These are phyloP conservation scores for Phytophthora fragariae DNA, from an alignment of 352 stramenopile genomes.

Conservation along the genomic window DNA sequence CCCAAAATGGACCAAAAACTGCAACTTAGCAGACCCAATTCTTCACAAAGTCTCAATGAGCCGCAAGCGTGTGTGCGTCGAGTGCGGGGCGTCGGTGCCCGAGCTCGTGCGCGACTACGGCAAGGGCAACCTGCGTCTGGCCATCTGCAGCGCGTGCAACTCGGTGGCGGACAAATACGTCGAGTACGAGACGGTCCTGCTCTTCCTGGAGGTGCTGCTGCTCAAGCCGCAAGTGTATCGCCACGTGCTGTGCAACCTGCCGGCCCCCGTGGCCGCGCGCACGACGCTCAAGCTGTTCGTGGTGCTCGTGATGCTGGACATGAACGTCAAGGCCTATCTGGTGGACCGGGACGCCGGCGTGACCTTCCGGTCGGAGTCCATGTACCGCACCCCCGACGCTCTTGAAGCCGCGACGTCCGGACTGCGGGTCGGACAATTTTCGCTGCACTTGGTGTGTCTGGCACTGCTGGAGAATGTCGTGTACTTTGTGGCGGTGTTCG, in stretches of 20 bases:
- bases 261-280: slow-evolving; percentile 48
- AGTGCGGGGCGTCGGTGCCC: slow-evolving; percentile 70
- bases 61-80: slow-evolving; percentile 65
- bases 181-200: slow-evolving; percentile 86
- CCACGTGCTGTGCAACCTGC: slow-evolving; percentile 86
- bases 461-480: slow-evolving; percentile 77
- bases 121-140: slow-evolving; percentile 85
- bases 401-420: slow-evolving; percentile 53
- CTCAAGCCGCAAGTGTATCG: slow-evolving; percentile 88
- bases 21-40: too few relatives aligned
- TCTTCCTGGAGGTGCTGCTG: slow-evolving; percentile 88
- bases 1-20: too few relatives aligned
- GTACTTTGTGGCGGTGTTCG: slow-evolving; percentile 62
- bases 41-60: too few relatives aligned
- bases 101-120: slow-evolving; percentile 85
- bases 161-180: slow-evolving; percentile 88
- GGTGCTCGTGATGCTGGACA: slow-evolving; percentile 85
- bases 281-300: slow-evolving; percentile 80
- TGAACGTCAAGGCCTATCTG: slow-evolving; percentile 89
- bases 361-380: slow-evolving; percentile 61
- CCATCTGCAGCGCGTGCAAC: slow-evolving; percentile 76
- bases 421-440: slow-evolving; percentile 76
- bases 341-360: slow-evolving; percentile 73
- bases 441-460: slow-evolving; percentile 76
- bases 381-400: slow-evolving; percentile 47